Evolutionary conservation across 805 yeast species (phyloP), one percentile per base, ranked within the genome.

Genomic region (Sugiyamaella mastotermitis): DNA sequence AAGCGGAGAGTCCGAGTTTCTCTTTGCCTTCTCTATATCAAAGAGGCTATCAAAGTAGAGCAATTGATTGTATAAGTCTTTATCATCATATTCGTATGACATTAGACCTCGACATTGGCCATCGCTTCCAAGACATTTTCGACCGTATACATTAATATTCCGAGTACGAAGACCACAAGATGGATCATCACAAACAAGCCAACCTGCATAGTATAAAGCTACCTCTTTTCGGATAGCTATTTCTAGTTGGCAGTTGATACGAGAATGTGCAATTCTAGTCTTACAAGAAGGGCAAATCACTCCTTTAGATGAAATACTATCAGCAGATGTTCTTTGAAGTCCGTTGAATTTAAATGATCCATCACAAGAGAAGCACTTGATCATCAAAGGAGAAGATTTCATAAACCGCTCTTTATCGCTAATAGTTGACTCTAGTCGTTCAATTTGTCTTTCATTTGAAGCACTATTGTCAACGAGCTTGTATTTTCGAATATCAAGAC

Each of bases 71-170:
- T 88, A 90, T 27, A 92, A 67, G 37, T 77, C 80, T 55, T 80
- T 81, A 57, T 85, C 95, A 18, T 78, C 68, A 57, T 83, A 92
- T 41, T 70, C 71, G 59, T 78, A 83, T 42, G 75, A 67, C 86
- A 87, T 81, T 8, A 81, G 75, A 26, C 97, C 97, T 51, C 83
- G 81, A 42, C 78, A 72, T 27, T 66, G 36, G 2, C 84, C 84
- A 52, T 70, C 71, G 41, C 59, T 59, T 29, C 84, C 82, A 42
- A 86, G 68, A 58, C 97, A 87, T 48, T 90, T 72, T 49, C 80
- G 76, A 37, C 97, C 97, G 53, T 84, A 86, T 3, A 88, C 96
- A 15, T 88, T 77, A 17, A 92, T 72, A 55, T 88, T 95, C 45
- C 95, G 71, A 0, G 97, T 88, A 11, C 69, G 69, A 37, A 75